These are phyloP conservation scores for Pseudogymnoascus sp. DNA, from an alignment of 2,329 filamentous ascomycete genomes.

Conservation along the genomic window DNA sequence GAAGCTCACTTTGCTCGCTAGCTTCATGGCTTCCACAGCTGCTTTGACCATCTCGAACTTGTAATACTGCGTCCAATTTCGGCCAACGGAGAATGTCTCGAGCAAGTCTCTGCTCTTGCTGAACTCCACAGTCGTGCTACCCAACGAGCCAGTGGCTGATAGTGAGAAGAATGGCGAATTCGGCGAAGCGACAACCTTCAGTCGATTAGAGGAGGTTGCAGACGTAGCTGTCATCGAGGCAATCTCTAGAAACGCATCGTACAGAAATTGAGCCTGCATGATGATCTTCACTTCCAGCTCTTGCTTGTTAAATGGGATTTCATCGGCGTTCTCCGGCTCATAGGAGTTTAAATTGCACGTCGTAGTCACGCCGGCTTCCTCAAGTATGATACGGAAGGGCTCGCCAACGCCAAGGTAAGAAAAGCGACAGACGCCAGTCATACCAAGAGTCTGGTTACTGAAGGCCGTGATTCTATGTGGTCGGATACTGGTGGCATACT, in stretches of 20 bases:
- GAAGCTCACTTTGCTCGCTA: conserved; percentile 86
- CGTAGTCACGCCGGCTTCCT: conserved; percentile 79
- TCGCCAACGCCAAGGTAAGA: conserved; percentile 68
- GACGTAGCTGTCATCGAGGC: conserved; percentile 29
- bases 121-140: conserved; percentile 61
- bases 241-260: conserved; percentile 65
- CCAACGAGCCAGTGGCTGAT: conserved; percentile 53
- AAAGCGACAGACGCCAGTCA: conserved; percentile 79
- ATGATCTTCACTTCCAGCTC: conserved; percentile 86
- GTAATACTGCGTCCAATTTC: conserved; percentile 63
- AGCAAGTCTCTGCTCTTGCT: conserved; percentile 58
- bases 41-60: conserved; percentile 82
- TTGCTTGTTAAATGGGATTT: conserved; percentile 82
- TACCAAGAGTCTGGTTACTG: conserved; percentile 72
- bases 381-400: conserved; percentile 75
- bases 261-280: conserved; percentile 70
- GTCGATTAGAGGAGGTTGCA: conserved; percentile 62
- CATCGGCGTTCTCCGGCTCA: conserved; percentile 63
- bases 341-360: conserved; percentile 89
- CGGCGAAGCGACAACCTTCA: conserved; percentile 61
- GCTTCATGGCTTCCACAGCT: conserved; percentile 84
- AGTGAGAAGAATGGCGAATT: conserved; percentile 58
- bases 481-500: conserved; percentile 54
- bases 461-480: conserved; percentile 68
- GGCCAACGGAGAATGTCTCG: conserved; percentile 63